A percentile compares a stretch with the other conserved stretches of the same genome.
phyloP scores from a whole-genome alignment of 306 rosid genomes.

The Castanopsis chinensis region DNA sequence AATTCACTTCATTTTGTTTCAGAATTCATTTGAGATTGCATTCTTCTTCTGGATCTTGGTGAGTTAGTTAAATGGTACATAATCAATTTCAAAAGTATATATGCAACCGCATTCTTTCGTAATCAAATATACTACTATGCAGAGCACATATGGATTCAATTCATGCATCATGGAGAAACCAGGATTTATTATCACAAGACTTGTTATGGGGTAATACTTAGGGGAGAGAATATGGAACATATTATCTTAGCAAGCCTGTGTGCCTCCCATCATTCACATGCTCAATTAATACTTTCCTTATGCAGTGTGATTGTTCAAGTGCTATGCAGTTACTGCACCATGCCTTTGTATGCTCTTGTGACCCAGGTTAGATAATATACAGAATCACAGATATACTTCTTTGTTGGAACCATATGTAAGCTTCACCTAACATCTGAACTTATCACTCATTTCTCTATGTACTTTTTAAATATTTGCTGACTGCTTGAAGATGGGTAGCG shows the following conservation, averaged over 20 bases:
- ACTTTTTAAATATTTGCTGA: neutral
- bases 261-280: slow-evolving; percentile 5
- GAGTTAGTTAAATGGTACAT: neutral
- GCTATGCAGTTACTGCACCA: slow-evolving; percentile 87
- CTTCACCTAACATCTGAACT: slow-evolving; percentile 16
- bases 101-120: neutral
- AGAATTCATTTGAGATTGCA: slow-evolving; percentile 89
- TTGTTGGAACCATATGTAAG: slow-evolving; percentile 1
- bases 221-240: neutral
- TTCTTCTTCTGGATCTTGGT: slow-evolving; percentile 98
- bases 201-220: slow-evolving; percentile 67
- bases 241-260: slow-evolving; percentile 5
- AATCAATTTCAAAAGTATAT: neutral
- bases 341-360: slow-evolving; percentile 73
- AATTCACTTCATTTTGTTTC: slow-evolving; percentile 92
- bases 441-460: neutral
- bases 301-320: slow-evolving; percentile 85
- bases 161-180: slow-evolving; percentile 90
- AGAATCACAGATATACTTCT: neutral
- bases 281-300: slow-evolving; percentile 17
- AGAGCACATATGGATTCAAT: slow-evolving; percentile 72
- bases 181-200: slow-evolving; percentile 63
- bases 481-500: slow-evolving; percentile 70
- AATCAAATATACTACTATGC: slow-evolving; percentile 19
- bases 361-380: slow-evolving; percentile 58